phyloP scores from a whole-genome alignment of 805 yeast species.

The Nakazawaea sp. region DNA sequence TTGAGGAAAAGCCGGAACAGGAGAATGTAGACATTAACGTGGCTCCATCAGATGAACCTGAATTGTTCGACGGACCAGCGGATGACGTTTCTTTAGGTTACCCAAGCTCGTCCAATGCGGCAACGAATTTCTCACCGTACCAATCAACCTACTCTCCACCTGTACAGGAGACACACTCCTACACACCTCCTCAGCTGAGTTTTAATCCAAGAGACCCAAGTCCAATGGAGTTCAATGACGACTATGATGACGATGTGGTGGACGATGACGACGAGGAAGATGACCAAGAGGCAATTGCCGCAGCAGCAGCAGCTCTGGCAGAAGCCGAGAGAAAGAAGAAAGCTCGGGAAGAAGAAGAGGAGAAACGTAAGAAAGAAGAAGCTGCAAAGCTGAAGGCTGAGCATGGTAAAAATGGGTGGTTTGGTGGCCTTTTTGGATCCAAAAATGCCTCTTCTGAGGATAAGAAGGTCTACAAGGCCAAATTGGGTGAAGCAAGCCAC shows the following conservation, averaged over 20 bases:
- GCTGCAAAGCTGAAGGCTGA: conserved; percentile 12
- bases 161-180: background rate
- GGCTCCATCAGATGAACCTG: background rate
- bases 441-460: conserved; percentile 43
- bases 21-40: background rate
- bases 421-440: conserved; percentile 53
- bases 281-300: conserved; percentile 18
- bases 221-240: conserved; percentile 21
- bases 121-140: background rate
- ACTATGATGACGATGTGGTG: conserved; percentile 40
- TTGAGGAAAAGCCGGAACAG: background rate
- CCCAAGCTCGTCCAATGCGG: background rate
- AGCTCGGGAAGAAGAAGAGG: conserved; percentile 15
- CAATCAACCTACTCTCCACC: background rate
- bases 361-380: conserved; percentile 13
- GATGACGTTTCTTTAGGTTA: background rate
- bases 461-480: conserved; percentile 76
- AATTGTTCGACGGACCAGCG: background rate
- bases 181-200: background rate
- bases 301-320: conserved; percentile 14
- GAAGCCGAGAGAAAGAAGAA: conserved; percentile 15
- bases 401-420: conserved; percentile 30
- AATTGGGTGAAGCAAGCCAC: conserved; percentile 70
- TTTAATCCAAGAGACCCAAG: background rate
- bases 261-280: conserved; percentile 35